These are phyloP conservation scores for Yamadazyma friedrichii DNA, from an alignment of 1,139 yeast species.

Conservation along the genomic window DNA sequence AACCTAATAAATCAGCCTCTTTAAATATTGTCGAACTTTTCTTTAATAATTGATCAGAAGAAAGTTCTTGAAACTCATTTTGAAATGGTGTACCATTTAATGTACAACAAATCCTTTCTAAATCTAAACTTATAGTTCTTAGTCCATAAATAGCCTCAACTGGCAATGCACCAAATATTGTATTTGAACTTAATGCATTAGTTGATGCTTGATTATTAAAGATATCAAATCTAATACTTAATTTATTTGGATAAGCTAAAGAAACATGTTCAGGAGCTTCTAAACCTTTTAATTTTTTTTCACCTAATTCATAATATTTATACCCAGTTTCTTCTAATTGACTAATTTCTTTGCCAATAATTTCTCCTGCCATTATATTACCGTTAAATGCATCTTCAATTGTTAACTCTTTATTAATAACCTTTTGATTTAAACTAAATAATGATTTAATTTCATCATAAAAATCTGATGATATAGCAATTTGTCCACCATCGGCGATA, in stretches of 20 bases:
- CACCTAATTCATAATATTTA: constrained; percentile 73
- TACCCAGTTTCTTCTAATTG: constrained; percentile 71
- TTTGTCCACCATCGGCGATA: constrained; percentile 98
- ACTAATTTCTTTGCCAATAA: constrained; percentile 65
- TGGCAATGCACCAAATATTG: constrained; percentile 41
- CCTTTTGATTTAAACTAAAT: constrained; percentile 50
- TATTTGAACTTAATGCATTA: constrained; percentile 16
- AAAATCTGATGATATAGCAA: constrained; percentile 81
- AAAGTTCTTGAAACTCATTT: constrained; percentile 29
- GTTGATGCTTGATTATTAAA: constrained; percentile 28
- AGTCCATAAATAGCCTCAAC: constrained; percentile 47
- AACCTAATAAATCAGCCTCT: constrained; percentile 40
- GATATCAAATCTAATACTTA: constrained; percentile 57
- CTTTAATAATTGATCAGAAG: constrained; percentile 26
- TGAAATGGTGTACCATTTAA: constrained; percentile 28
- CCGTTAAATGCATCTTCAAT: constrained; percentile 61
- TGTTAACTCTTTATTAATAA: constrained; percentile 36
- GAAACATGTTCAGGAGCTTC: constrained; percentile 92
- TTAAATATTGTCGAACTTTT: constrained; percentile 25
- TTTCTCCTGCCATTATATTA: constrained; percentile 57
- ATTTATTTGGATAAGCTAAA: constrained; percentile 66
- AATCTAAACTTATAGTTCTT: constrained; percentile 46
- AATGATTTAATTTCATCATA: constrained; percentile 67
- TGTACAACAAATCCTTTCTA: constrained; percentile 49
- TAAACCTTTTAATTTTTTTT: constrained; percentile 85